Evolutionary conservation across 441 rosid genomes (phyloP).

Genomic region (Adansonia madagascariensis): DNA sequence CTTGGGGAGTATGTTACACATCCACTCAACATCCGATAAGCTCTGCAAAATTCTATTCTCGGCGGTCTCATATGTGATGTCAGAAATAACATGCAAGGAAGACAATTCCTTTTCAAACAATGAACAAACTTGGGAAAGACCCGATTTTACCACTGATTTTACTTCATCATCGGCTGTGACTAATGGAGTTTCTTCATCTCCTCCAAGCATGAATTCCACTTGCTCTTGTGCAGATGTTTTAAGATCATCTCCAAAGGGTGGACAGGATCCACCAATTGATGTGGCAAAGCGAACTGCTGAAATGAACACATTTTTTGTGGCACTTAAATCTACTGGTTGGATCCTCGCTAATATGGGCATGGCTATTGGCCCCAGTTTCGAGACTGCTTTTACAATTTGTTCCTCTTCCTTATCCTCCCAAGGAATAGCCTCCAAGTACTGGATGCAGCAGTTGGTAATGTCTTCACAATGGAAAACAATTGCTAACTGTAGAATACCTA

Average conservation of each 20-base stretch:
- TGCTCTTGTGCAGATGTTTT: conserved; percentile 87
- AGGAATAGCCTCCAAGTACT: conserved; percentile 56
- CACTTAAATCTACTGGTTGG: conserved; percentile 51
- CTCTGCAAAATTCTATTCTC: conserved; percentile 47
- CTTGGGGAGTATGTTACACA: conserved; percentile 63
- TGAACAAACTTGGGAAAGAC: conserved; percentile 55
- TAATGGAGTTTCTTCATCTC: conserved; percentile 60
- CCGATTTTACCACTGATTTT: conserved; percentile 54
- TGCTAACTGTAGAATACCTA: conserved; percentile 51
- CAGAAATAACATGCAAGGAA: conserved; percentile 45
- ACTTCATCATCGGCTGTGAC: conserved; percentile 67
- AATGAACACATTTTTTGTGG: conserved; percentile 61
- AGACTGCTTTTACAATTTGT: conserved; percentile 45
- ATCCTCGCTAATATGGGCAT: conserved; percentile 59
- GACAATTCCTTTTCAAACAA: conserved; percentile 55
- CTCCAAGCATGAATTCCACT: conserved; percentile 82
- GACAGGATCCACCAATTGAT: conserved; percentile 51
- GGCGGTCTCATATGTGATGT: conserved; percentile 33
- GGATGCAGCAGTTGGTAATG: conserved; percentile 47
- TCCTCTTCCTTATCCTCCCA: conserved; percentile 63
- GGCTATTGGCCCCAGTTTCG: conserved; percentile 46
- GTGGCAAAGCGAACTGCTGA: conserved; percentile 84
- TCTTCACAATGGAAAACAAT: conserved; percentile 48
- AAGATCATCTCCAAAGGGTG: conserved; percentile 67
- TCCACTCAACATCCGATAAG: conserved; percentile 72